A percentile compares a stretch with the other conserved stretches of the same genome.
Evolutionary conservation across 1,284 basidiomycete species (phyloP).

Genomic region (Apiotrichum laibachii): DNA sequence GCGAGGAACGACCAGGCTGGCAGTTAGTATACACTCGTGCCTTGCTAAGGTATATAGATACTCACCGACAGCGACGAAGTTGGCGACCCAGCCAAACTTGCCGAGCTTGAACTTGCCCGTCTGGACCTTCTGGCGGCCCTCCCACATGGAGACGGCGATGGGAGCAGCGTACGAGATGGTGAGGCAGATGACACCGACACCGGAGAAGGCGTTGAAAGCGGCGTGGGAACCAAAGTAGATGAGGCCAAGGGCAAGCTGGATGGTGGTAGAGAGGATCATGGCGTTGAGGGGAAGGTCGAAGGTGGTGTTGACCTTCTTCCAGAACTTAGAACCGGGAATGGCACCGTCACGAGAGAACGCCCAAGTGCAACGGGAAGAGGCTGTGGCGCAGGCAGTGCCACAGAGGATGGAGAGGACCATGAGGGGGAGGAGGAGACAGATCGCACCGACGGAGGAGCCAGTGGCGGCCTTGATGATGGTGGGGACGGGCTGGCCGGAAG

Average conservation of each 20-base stretch:
- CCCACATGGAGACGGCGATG: slow-evolving; percentile 48
- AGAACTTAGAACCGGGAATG: slow-evolving; percentile 48
- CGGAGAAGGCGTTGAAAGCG: slow-evolving; percentile 48
- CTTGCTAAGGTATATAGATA: neutral
- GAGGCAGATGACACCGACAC: slow-evolving; percentile 45
- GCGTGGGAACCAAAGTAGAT: slow-evolving; percentile 48
- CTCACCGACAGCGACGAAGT: slow-evolving; percentile 28
- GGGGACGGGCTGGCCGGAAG: slow-evolving; percentile 51
- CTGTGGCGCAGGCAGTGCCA: slow-evolving; percentile 47
- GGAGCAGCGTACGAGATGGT: slow-evolving; percentile 48
- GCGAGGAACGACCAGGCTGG: slow-evolving; percentile 35
- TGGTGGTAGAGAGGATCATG: slow-evolving; percentile 48
- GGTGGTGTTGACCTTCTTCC: slow-evolving; percentile 44
- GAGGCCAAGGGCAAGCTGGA: slow-evolving; percentile 50
- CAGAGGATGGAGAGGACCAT: slow-evolving; percentile 52
- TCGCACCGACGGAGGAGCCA: slow-evolving; percentile 48
- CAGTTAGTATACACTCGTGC: too few relatives aligned
- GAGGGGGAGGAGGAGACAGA: slow-evolving; percentile 51
- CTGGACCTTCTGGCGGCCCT: slow-evolving; percentile 39
- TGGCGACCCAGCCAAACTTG: slow-evolving; percentile 46
- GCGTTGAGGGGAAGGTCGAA: slow-evolving; percentile 52
- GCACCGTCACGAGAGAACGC: slow-evolving; percentile 53
- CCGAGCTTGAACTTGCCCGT: slow-evolving; percentile 44
- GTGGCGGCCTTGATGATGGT: slow-evolving; percentile 51
- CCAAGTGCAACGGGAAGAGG: slow-evolving; percentile 41